phyloP scores from a whole-genome alignment of 306 rosid species.

The apple (Malus domestica) region DNA sequence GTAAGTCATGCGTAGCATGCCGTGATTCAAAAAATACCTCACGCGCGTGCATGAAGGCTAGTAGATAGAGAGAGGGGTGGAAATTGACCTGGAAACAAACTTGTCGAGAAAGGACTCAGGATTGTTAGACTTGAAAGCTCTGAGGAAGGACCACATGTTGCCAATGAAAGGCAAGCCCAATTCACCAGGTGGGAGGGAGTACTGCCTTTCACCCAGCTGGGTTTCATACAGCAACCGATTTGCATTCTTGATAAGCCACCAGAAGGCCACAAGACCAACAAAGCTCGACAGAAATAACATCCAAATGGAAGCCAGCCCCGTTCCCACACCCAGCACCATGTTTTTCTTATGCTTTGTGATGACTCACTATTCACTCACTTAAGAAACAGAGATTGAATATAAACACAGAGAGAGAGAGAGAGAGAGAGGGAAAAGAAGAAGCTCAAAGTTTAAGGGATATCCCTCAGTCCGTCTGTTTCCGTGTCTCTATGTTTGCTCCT shows the following conservation, averaged over 20 bases:
- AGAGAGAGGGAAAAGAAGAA: neutral
- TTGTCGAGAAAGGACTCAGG: conserved; percentile 79
- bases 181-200: conserved; percentile 79
- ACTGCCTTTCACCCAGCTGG: conserved; percentile 42
- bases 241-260: conserved; percentile 31
- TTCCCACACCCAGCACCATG: neutral
- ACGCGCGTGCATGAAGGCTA: no score
- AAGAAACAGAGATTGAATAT: no score
- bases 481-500: neutral
- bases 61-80: neutral
- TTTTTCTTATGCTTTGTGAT: no score
- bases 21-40: no score
- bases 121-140: conserved; percentile 76
- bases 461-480: neutral
- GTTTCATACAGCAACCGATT: conserved; percentile 64
- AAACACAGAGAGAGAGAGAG: neutral
- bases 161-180: conserved; percentile 89
- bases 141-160: conserved; percentile 90
- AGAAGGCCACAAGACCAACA: conserved; percentile 16
- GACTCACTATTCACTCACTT: neutral
- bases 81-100: conserved; percentile 50
- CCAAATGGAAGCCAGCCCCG: conserved; percentile 9
- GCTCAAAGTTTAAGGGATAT: neutral
- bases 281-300: conserved; percentile 5
- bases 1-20: no score